Base-by-base conservation (phyloP, 1,284 basidiomycete genomes). In the Inonotus hispidus region DNA sequence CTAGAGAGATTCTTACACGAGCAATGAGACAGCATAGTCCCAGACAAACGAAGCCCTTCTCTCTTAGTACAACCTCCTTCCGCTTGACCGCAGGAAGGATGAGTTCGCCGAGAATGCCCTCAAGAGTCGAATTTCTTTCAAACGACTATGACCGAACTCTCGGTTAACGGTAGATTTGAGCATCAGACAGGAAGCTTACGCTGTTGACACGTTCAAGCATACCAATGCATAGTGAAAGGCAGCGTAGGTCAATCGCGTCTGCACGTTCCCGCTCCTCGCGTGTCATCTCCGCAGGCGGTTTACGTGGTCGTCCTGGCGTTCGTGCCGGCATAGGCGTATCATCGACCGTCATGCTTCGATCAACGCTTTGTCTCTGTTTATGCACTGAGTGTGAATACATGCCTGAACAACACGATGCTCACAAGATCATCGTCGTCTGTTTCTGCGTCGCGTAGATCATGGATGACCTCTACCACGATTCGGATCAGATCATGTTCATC, bases 131-230 rank as follows among this genome's bases (percentile, higher is more conserved):
- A 69, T 85, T 84, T 60, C 85, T 82, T 66, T 82, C 79, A 63
- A 98, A 87, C 1, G 85, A 89, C 89, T 93, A 68, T 27, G 10
- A 23, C 52, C 54, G 41, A 54, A 56, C 59, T 7, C 46, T 53
- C n/a, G 65, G 63, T 37, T 61, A 54, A 19, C 23, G 37, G 59
- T 39, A 55, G 29, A 13, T 23, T 19, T 23, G 35, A 14, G 56
- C 13, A 53, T 3, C 37, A 38, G 32, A 43, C 25, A 0, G 60
- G 39, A 11, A 47, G 2, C 56, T 21, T 52, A 95, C 93, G 23
- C 92, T 87, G 67, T 94, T 88, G 23, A 96, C 92, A 16, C 95
- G 84, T 74, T 98, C 95, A 5, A 98, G 79, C 81, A 98, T 88
- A 0, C 88, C 90, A 50, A 91, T 93, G 64, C 93, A 95, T 29